phyloP scores from a whole-genome alignment of 257 asterid species.

The Solanum piurae region DNA sequence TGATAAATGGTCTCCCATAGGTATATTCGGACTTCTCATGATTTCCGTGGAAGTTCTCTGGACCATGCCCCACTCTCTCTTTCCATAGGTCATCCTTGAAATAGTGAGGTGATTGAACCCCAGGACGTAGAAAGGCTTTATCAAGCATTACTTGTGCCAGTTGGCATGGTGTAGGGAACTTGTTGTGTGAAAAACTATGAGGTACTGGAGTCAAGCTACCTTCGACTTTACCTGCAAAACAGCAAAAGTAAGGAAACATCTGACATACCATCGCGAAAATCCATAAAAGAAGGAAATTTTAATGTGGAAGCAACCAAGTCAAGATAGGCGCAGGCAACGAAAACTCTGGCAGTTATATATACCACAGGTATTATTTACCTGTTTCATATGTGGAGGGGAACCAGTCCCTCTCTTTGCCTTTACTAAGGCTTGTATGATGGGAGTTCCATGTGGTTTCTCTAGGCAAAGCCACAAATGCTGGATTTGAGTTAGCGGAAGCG shows the following conservation, averaged over 20 bases:
- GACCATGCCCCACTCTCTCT: conserved; percentile 23
- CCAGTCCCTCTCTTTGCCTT: conserved; percentile 40
- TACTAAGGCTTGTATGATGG: conserved; percentile 18
- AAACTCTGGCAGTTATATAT: background rate
- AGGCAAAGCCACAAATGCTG: conserved; percentile 21
- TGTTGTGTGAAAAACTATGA: conserved; percentile 36
- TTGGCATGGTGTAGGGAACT: conserved; percentile 25
- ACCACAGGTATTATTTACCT: conserved; percentile 29
- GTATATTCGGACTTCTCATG: conserved; percentile 20
- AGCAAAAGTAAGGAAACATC: conserved; percentile 18
- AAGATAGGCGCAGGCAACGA: background rate
- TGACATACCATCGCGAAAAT: conserved; percentile 2
- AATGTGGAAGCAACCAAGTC: background rate
- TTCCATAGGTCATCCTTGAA: conserved; percentile 42
- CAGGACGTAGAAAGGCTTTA: conserved; percentile 24
- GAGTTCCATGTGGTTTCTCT: conserved; percentile 17
- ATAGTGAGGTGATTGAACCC: conserved; percentile 25
- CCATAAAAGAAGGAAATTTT: background rate
- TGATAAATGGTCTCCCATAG: conserved; percentile 28
- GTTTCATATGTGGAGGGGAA: conserved; percentile 37
- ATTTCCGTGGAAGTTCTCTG: conserved; percentile 22
- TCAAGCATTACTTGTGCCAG: conserved; percentile 29
- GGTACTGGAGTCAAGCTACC: conserved; percentile 22
- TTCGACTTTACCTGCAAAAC: conserved; percentile 46
- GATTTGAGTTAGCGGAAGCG: conserved; percentile 22